Base-by-base conservation (phyloP, 2,329 filamentous ascomycete genomes). In the Talaromyces sp. region DNA sequence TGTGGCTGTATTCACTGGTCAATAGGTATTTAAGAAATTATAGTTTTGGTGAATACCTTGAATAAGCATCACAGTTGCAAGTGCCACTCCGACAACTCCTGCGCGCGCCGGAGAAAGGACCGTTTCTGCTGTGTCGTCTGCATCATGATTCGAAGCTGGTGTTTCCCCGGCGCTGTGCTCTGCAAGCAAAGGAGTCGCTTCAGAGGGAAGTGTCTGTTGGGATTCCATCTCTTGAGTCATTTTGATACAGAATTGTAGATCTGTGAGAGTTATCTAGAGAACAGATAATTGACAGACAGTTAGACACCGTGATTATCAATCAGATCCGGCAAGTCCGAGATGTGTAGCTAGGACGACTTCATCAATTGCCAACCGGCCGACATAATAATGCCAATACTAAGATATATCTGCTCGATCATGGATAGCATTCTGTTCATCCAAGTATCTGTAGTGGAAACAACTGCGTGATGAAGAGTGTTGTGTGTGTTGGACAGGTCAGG, bases 1-100 rank as follows among this genome's bases (percentile, higher is more conserved):
- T 63, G 83, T 81, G 17, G 82, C 81, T 81, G 61, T 53, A 38
- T 19, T 26, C n/a, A n/a, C 10, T 21, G 7, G 21, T 4, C 21
- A 19, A 10, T 41, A n/a, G 35, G 17, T 52, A 41, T 51, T n/a
- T n/a, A n/a, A n/a, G n/a, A n/a, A n/a, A n/a, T n/a, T n/a, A n/a
- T n/a, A n/a, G n/a, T n/a, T n/a, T n/a, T n/a, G n/a, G n/a, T n/a
- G n/a, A 51, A 21, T 59, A 70, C 68, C 61, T 57, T 67, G 67
- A 50, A 70, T 68, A 26, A 70, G 65, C 14, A 71, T 63, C 1
- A 69, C 58, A n/a, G 67, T 46, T 17, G 66, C 70, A 59, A 75
- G 68, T 29, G 64, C 61, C 26, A 62, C 17, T 11, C 59, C 56
- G 26, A 66, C 65, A n/a, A 53, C 57, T 50, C 62, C 35, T n/a